A percentile compares a stretch with the other conserved stretches of the same genome.
phyloP scores from a whole-genome alignment of 176 grass and related monocot species.

The Bonia amplexicaulis region DNA sequence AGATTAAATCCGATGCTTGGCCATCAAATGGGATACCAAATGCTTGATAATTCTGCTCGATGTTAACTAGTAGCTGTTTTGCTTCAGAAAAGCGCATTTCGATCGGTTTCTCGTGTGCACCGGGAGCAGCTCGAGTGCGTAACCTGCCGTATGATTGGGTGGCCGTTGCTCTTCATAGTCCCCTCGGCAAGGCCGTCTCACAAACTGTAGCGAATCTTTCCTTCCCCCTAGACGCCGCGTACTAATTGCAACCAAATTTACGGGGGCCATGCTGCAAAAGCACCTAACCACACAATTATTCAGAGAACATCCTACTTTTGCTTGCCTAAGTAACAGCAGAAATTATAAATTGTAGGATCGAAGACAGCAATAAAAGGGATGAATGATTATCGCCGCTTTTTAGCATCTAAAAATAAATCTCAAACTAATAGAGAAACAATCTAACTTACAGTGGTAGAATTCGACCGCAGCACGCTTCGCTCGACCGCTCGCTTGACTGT shows the following conservation, averaged over 20 bases:
- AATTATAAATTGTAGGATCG: background rate
- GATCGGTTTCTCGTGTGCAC: too few relatives aligned
- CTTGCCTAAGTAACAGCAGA: background rate
- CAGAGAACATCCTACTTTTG: background rate
- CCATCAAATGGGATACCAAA: background rate
- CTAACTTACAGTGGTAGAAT: too few relatives aligned
- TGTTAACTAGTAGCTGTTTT: background rate
- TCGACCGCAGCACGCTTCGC: too few relatives aligned
- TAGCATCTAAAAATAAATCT: too few relatives aligned
- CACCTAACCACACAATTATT: too few relatives aligned
- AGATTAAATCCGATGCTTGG: background rate
- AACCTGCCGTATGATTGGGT: background rate
- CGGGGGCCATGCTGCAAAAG: background rate
- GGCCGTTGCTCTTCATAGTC: background rate
- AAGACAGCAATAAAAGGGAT: too few relatives aligned
- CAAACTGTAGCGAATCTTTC: background rate
- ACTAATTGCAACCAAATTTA: background rate
- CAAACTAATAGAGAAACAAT: too few relatives aligned
- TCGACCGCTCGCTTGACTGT: too few relatives aligned
- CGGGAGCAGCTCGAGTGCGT: background rate
- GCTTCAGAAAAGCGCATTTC: too few relatives aligned
- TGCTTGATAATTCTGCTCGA: background rate
- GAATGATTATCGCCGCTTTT: too few relatives aligned
- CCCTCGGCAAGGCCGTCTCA: background rate
- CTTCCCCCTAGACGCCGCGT: background rate